Base-by-base conservation (phyloP, 2,329 filamentous ascomycete species). In the Phaeosphaeria sp. region DNA sequence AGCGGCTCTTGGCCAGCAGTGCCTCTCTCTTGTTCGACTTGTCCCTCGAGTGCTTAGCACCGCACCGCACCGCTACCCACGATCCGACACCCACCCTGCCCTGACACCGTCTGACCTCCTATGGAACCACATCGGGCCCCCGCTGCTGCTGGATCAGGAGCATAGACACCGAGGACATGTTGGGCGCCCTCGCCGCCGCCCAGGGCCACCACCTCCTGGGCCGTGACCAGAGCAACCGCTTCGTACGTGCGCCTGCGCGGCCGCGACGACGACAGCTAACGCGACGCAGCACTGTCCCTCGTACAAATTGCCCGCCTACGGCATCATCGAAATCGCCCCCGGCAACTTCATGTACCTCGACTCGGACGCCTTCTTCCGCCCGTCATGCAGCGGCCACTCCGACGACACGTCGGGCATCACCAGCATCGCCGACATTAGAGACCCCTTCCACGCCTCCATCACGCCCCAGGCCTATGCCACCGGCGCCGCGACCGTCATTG, bases 381-480 rank as follows among this genome's bases (percentile, higher is more conserved):
- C 86, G 9, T 75, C 80, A 53, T 89, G 87, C 74, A 80, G 80
- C 18, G 74, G 77, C 51, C 56, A 57, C 56, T 74, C 76, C 46
- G 77, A 81, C 63, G 70, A 80, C 63, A 68, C 72, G 51, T 60
- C 67, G 7, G 68, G 72, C 56, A 54, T 75, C 53, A 80, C 82
- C 43, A 81, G 82, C 59, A 78, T 89, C 61, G 86, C 89, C 59
- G 87, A 93, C 76, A 86, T 91, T 53, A 84, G 87, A 62, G 92
- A 96, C 70, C 93, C 93, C 8, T 99, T 99, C 78, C 97, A 96
- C 78, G 90, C 93, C 53, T 97, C 93, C 39, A 93, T 92, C 20
- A 94, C 95, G 45, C 94, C 95, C 15, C 93, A 96, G 77, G 90
- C 91, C 69, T 99, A 97, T 74, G 93, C 93, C 46, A 90, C 98